Conservation (phyloP, 2,329 filamentous ascomycete genomes). For the Zymoseptoria ardabiliae region DNA sequence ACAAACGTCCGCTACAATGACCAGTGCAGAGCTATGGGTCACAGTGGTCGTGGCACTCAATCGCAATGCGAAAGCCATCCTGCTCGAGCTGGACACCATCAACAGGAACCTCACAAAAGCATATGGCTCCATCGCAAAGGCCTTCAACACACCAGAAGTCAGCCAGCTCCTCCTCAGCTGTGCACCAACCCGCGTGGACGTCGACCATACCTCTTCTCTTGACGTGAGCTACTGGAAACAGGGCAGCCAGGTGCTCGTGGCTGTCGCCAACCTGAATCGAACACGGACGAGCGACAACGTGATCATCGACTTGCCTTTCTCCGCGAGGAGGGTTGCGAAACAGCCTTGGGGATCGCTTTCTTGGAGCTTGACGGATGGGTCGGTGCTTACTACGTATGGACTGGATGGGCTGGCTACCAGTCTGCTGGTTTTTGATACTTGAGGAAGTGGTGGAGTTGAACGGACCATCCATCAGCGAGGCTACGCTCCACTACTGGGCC, state of each 20-base stretch:
- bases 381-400: conserved; percentile 7
- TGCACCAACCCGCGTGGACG: conserved; percentile 16
- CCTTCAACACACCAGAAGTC: conserved; percentile 31
- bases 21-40: conserved; percentile 37
- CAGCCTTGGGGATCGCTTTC: conserved; percentile 21
- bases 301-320: conserved; percentile 14
- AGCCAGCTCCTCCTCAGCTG: conserved; percentile 34
- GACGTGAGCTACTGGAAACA: conserved; percentile 22
- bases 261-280: conserved; percentile 17
- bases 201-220: conserved; percentile 6
- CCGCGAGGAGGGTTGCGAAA: conserved; percentile 6
- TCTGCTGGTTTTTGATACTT: conserved; percentile 16
- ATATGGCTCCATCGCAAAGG: conserved; percentile 34
- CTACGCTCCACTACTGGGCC: too few relatives aligned
- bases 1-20: conserved; percentile 43
- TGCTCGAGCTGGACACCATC: conserved; percentile 43
- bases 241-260: conserved; percentile 14
- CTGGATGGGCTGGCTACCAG: conserved; percentile 18
- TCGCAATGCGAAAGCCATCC: conserved; percentile 44
- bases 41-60: conserved; percentile 45
- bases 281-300: conserved; percentile 4
- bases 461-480: too few relatives aligned
- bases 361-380: conserved; percentile 12
- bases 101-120: conserved; percentile 27
- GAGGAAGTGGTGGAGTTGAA: background rate